Evolutionary conservation across 768 basidiomycete species (phyloP).

Genomic region (Mycena galericulata): DNA sequence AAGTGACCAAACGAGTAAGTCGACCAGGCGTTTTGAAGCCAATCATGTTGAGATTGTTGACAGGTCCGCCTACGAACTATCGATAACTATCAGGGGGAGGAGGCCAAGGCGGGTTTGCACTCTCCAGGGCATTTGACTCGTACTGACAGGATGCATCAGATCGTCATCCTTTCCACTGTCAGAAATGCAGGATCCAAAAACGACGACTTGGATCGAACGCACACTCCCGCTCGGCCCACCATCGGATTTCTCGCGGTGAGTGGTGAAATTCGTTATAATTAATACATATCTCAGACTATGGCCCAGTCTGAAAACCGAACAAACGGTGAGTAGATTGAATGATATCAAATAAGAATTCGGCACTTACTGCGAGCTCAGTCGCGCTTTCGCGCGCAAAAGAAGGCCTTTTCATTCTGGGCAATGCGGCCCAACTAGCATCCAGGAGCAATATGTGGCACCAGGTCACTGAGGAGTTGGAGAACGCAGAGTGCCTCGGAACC

Average conservation of each 20-base stretch:
- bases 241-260: conserved; percentile 83
- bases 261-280: background rate
- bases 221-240: conserved; percentile 38
- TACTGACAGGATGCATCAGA: conserved; percentile 44
- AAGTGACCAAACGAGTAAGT: conserved; percentile 65
- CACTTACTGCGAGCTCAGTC: conserved; percentile 51
- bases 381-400: conserved; percentile 81
- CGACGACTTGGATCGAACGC: conserved; percentile 49
- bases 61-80: conserved; percentile 80
- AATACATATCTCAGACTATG: background rate
- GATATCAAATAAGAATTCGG: too few species aligned
- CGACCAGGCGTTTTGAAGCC: background rate
- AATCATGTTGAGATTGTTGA: background rate
- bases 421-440: conserved; percentile 64
- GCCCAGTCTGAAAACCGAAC: conserved; percentile 66
- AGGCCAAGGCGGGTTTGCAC: conserved; percentile 63
- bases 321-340: conserved; percentile 53
- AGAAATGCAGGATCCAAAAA: conserved; percentile 67
- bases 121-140: background rate
- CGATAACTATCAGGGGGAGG: conserved; percentile 85
- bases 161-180: conserved; percentile 82
- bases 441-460: conserved; percentile 68
- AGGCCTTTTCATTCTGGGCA: conserved; percentile 81
- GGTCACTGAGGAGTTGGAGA: conserved; percentile 69
- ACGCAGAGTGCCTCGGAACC: conserved; percentile 57